Evolutionary conservation across 495 filamentous ascomycete species (phyloP), one percentile per base, ranked within the genome.

Genomic region (Penicillium canescens): DNA sequence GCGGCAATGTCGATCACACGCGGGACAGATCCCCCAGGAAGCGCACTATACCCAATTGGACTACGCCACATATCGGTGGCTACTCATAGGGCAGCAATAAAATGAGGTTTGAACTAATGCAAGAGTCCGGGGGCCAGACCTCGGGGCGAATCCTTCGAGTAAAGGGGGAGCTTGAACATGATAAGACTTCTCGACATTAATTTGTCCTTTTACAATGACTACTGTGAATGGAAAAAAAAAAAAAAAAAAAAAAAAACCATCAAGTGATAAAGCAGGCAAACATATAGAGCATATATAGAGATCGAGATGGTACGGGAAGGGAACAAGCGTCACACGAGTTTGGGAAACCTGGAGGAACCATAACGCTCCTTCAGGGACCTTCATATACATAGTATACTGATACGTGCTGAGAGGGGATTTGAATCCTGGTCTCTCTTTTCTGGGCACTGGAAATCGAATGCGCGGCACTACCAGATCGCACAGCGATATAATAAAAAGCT

Each of bases 401-500:
- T 38, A 38, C 6, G 36, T 38, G 4, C 36, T 43, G 21, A 11
- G 21, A 26, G 1, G 41, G 18, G 41, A 26, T 43, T 43, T 13
- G 23, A 14, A 43, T 43, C 41, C 41, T 43, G 10, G 41, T 43
- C 41, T 1, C 23, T 26, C 21, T 43, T 43, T 43, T 26, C 18
- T 23, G 41, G 41, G 41, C 18, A 43, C 11, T 43, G 21, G 20
- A 42, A 42, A 7, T 20, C 20, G 6, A 42, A 21, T 1, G 20
- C 6, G 11, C 41, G 18, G 41, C 1, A 26, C 20, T 26, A n/a
- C 41, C 41, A 26, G 41, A 26, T n/a, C 0, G 7, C 2, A 42
- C n/a, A 42, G 40, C 41, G 41, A 21, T 43, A 43, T 43, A 43
- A 43, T 43, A 43, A 43, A 42, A 43, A 43, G 4, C 12, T 20